phyloP scores from a whole-genome alignment of 257 asterid species.

The Coffea eugenioides region DNA sequence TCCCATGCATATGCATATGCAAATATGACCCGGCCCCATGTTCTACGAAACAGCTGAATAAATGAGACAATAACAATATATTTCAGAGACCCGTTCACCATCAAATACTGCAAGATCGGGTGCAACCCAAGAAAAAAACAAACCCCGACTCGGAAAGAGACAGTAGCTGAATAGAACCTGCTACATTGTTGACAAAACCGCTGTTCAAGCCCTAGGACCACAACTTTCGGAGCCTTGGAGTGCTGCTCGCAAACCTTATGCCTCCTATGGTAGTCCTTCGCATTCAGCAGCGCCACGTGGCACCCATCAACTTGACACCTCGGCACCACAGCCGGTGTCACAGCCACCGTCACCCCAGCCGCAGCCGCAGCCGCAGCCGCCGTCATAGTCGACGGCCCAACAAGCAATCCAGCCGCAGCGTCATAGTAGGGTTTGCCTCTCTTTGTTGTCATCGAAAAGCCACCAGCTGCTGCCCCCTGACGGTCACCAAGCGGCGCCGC shows the following conservation, averaged over 20 bases:
- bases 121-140: background rate
- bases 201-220: slow-evolving; percentile 54
- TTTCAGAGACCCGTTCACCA: background rate
- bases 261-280: slow-evolving; percentile 59
- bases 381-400: slow-evolving; percentile 4
- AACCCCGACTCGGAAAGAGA: background rate
- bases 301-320: slow-evolving; percentile 78
- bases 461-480: background rate
- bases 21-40: no score
- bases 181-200: slow-evolving; percentile 83
- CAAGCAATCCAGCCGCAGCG: background rate
- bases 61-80: no score
- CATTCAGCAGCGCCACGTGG: slow-evolving; percentile 38
- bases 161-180: slow-evolving; percentile 35
- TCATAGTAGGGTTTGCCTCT: slow-evolving; percentile 27
- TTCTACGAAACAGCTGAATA: background rate
- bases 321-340: slow-evolving; percentile 20
- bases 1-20: no score
- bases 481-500: background rate
- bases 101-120: background rate
- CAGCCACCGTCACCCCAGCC: slow-evolving; percentile 12
- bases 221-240: slow-evolving; percentile 61
- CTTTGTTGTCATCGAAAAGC: slow-evolving; percentile 21
- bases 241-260: slow-evolving; percentile 74
- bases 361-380: slow-evolving; percentile 3